These are phyloP conservation scores for Claviceps citrina DNA, from an alignment of 2,329 filamentous ascomycete genomes.

Conservation along the genomic window DNA sequence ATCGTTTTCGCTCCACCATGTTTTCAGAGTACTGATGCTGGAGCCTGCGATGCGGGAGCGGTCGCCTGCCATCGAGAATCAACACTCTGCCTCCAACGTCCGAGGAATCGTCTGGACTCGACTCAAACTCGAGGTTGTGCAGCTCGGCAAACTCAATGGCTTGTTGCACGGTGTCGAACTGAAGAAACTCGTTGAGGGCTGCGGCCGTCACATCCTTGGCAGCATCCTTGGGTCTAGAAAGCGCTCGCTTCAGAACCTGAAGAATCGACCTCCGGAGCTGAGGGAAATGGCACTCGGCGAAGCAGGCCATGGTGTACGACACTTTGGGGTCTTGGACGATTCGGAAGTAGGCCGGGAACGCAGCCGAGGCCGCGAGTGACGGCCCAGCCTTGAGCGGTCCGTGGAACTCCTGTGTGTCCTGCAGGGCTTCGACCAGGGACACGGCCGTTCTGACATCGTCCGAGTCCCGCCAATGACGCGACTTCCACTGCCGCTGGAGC, in stretches of 20 bases:
- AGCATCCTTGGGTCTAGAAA: conserved; percentile 39
- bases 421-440: conserved; percentile 42
- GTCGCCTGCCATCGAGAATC: conserved; percentile 27
- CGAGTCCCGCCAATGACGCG: conserved; percentile 36
- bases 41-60: conserved; percentile 33
- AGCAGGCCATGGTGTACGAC: conserved; percentile 55
- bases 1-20: conserved; percentile 47
- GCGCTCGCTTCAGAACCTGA: conserved; percentile 37
- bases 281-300: conserved; percentile 53
- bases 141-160: conserved; percentile 48
- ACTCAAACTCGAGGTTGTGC: conserved; percentile 38
- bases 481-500: conserved; percentile 42
- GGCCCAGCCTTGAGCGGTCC: conserved; percentile 39
- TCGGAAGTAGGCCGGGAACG: conserved; percentile 40
- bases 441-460: conserved; percentile 46
- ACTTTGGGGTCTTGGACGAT: conserved; percentile 41
- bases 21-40: conserved; percentile 39
- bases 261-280: conserved; percentile 43
- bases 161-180: conserved; percentile 52
- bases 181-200: conserved; percentile 40
- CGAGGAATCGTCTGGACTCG: conserved; percentile 19
- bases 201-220: conserved; percentile 45
- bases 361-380: conserved; percentile 32
- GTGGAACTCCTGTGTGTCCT: conserved; percentile 40
- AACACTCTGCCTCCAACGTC: conserved; percentile 25